These are phyloP conservation scores for Wickerhamiella musiphila DNA, from an alignment of 805 yeast genomes.

Conservation along the genomic window DNA sequence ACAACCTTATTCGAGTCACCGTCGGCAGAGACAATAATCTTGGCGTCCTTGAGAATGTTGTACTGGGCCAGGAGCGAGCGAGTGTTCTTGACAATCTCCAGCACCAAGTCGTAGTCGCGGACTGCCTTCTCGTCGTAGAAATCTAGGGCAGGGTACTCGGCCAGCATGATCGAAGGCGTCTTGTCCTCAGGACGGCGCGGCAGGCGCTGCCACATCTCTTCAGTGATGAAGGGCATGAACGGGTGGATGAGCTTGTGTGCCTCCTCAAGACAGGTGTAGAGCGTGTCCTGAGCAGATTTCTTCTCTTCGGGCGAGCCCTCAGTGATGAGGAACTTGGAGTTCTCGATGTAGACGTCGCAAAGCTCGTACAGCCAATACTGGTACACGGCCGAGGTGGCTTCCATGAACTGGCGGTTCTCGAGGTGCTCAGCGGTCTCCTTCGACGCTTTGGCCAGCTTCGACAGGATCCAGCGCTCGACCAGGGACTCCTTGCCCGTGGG, in stretches of 20 bases:
- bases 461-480: slow-evolving; percentile 94
- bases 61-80: slow-evolving; percentile 87
- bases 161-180: slow-evolving; percentile 54
- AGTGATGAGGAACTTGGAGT: slow-evolving; percentile 78
- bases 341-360: slow-evolving; percentile 96
- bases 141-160: slow-evolving; percentile 54
- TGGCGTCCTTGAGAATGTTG: slow-evolving; percentile 73
- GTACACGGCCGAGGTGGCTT: slow-evolving; percentile 72
- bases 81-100: slow-evolving; percentile 76
- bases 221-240: slow-evolving; percentile 94
- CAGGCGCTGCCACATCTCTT: slow-evolving; percentile 97
- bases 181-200: slow-evolving; percentile 68
- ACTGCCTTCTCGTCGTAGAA: slow-evolving; percentile 49
- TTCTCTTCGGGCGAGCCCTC: slow-evolving; percentile 79
- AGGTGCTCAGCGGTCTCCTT: slow-evolving; percentile 45
- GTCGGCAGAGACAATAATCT: slow-evolving; percentile 61
- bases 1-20: slow-evolving; percentile 37
- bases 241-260: slow-evolving; percentile 90
- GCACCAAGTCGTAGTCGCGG: slow-evolving; percentile 62
- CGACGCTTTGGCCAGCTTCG: slow-evolving; percentile 59
- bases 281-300: slow-evolving; percentile 82
- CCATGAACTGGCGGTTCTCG: slow-evolving; percentile 78
- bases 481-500: slow-evolving; percentile 63
- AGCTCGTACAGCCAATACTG: slow-evolving; percentile 87
- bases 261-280: slow-evolving; percentile 81